Conservation (phyloP, 495 filamentous ascomycete species). For the Podospora fimiseda region DNA sequence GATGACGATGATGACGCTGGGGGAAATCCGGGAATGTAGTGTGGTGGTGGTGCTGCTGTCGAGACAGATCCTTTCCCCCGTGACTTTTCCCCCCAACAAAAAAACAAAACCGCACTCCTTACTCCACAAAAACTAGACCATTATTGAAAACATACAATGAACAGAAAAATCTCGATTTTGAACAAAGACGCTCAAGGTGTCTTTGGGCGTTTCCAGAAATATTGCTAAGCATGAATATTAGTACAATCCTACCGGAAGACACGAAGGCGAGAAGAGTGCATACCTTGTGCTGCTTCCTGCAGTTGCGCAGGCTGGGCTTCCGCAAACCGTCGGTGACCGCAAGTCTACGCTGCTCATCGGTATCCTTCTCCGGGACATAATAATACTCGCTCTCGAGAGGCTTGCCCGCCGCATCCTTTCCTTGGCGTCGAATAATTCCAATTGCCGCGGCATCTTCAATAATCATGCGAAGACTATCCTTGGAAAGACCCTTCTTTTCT, state of each 20-base stretch:
- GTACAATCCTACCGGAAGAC: slow-evolving; percentile 14
- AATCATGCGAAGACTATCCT: slow-evolving; percentile 58
- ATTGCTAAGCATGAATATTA: slow-evolving; percentile 58
- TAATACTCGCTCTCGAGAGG: slow-evolving; percentile 93
- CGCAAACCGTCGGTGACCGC: slow-evolving; percentile 80
- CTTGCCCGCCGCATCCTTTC: slow-evolving; percentile 95
- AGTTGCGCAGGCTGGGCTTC: slow-evolving; percentile 80
- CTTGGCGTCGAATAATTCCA: slow-evolving; percentile 80
- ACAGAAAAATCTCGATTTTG: too few species aligned
- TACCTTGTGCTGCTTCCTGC: slow-evolving; percentile 96
- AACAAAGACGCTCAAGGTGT: slow-evolving; percentile 40
- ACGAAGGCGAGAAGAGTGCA: slow-evolving; percentile 14
- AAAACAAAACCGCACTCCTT: too few species aligned
- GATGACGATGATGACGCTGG: too few species aligned
- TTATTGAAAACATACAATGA: background rate
- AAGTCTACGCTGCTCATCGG: slow-evolving; percentile 67
- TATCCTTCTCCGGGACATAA: slow-evolving; percentile 88
- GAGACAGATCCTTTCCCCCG: too few species aligned
- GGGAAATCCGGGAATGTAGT: too few species aligned
- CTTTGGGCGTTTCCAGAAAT: slow-evolving; percentile 79
- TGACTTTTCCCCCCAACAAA: too few species aligned
- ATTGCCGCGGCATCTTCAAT: slow-evolving; percentile 69
- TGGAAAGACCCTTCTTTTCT: slow-evolving; percentile 48
- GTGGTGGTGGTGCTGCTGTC: too few species aligned
- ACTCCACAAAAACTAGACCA: too few species aligned